phyloP scores from a whole-genome alignment of 2,329 filamentous ascomycete species.

The Boeremia exigua region DNA sequence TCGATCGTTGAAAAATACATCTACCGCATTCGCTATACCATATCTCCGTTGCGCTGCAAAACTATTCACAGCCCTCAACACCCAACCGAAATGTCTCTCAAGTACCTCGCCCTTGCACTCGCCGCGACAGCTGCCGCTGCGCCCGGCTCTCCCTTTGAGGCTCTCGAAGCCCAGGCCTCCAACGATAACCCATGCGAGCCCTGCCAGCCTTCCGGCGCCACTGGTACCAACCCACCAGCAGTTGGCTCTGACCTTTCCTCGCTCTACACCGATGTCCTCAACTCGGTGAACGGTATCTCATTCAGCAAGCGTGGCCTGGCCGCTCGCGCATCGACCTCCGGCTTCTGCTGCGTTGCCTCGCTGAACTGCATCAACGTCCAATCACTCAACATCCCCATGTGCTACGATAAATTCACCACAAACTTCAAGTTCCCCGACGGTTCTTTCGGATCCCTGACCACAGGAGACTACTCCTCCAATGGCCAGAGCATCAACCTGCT shows the following conservation, averaged over 20 bases:
- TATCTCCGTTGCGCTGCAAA: constrained; percentile 12
- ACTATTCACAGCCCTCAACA: background rate
- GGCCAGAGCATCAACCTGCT: constrained; percentile 53
- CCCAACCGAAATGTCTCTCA: constrained; percentile 29
- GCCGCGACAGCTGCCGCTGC: constrained; percentile 27
- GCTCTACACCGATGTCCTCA: constrained; percentile 44
- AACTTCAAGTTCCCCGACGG: constrained; percentile 57
- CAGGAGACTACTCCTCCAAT: constrained; percentile 51
- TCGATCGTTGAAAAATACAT: constrained; percentile 15
- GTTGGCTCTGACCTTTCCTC: constrained; percentile 44
- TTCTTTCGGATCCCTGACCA: constrained; percentile 55
- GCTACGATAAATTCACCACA: constrained; percentile 61
- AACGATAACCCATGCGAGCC: constrained; percentile 42
- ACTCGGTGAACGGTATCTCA: constrained; percentile 43
- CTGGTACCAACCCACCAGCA: constrained; percentile 35
- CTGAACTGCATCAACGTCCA: constrained; percentile 53
- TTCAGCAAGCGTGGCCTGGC: constrained; percentile 35
- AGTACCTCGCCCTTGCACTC: constrained; percentile 33
- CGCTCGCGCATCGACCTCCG: constrained; percentile 24
- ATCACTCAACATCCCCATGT: constrained; percentile 54
- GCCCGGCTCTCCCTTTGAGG: constrained; percentile 25
- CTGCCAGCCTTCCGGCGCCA: constrained; percentile 47
- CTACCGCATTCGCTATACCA: constrained; percentile 10
- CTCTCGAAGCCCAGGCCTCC: constrained; percentile 24
- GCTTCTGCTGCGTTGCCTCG: constrained; percentile 46